Evolutionary conservation across 176 grass and related monocot genomes (phyloP).

Genomic region (Pontederia paniculata): DNA sequence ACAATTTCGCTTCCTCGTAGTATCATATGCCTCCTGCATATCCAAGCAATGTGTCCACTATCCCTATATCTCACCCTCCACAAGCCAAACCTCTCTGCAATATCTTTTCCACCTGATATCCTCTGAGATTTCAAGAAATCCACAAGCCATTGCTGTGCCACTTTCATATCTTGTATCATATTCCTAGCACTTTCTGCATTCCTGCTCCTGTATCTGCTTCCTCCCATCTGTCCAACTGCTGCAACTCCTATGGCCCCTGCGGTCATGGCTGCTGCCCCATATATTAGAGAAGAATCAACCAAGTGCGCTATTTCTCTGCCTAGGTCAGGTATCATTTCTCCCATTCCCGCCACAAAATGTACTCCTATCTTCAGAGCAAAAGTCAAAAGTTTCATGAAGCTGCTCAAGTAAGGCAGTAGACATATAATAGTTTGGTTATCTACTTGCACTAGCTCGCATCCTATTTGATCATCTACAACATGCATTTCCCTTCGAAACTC

Average conservation of each 20-base stretch:
- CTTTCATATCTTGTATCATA: conserved; percentile 44
- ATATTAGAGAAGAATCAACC: conserved; percentile 45
- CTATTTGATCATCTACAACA: conserved; percentile 78
- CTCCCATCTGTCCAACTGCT: conserved; percentile 29
- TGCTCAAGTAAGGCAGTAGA: conserved; percentile 66
- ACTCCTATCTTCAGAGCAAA: conserved; percentile 85
- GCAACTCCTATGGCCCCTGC: conserved; percentile 51
- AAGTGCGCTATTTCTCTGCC: conserved; percentile 54
- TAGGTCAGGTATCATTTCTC: conserved; percentile 92
- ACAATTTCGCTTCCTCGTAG: conserved; percentile 47
- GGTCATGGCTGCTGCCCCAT: conserved; percentile 34
- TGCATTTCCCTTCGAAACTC: conserved; percentile 83
- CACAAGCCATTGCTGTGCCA: conserved; percentile 69
- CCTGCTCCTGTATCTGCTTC: conserved; percentile 24
- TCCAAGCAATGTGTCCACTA: conserved; percentile 56
- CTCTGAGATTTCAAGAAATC: conserved; percentile 78
- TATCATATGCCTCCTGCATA: conserved; percentile 67
- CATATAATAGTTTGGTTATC: conserved; percentile 56
- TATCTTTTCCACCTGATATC: conserved; percentile 53
- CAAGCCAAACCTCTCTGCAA: conserved; percentile 67
- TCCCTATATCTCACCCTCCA: conserved; percentile 75
- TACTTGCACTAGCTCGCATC: conserved; percentile 74
- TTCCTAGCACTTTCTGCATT: conserved; percentile 21
- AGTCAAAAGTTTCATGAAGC: conserved; percentile 79
- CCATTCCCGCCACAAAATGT: conserved; percentile 69